Evolutionary conservation across 2,329 filamentous ascomycete genomes (phyloP), one percentile per base, ranked within the genome.

Genomic region (Penicillium verrucosum): DNA sequence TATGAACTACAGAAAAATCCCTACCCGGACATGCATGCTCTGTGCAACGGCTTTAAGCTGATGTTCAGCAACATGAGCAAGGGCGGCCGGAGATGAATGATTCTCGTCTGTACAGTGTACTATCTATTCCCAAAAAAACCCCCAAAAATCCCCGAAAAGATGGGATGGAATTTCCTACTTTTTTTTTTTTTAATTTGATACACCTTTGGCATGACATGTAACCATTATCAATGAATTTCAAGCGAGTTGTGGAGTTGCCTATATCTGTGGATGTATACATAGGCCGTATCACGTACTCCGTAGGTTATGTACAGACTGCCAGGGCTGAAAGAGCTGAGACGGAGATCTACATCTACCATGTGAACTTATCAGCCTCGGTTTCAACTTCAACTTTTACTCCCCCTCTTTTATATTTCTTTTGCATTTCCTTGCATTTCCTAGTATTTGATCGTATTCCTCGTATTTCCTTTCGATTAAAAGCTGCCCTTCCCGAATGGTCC

Each of bases 41-140:
- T 99, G 61, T 96, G 93, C 81, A 99, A 99, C 77, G 94, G 93
- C 6, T 97, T 97, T 82, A 97, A 97, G 81, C 76, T 93, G 69
- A 81, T 92, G 53, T 92, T 92, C 72, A 80, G 81, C 58, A 89
- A 87, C 73, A 81, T 88, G 82, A 56, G 36, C 29, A 76, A 80
- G 64, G 70, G 66, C 34, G 63, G 66, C 14, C 69, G 66, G 60
- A 64, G 70, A 43, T 66, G 67, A 62, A 64, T 47, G 51, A 25
- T 32, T 50, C 29, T 44, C 44, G 42, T 51, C 30, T 69, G 60
- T 61, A 67, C 51, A 66, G 62, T 64, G 59, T 66, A 65, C 58
- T 59, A 67, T 67, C 51, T 52, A 56, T 37, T 48, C 42, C 42
- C 21, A 27, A 42, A 40, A 18, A 36, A 34, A 16, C 18, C 34